Percentiles rank a stretch among this genome's conserved stretches.
Evolutionary conservation across 2,329 filamentous ascomycete genomes (phyloP).

Genomic region (Ophiostoma tasmaniense): DNA sequence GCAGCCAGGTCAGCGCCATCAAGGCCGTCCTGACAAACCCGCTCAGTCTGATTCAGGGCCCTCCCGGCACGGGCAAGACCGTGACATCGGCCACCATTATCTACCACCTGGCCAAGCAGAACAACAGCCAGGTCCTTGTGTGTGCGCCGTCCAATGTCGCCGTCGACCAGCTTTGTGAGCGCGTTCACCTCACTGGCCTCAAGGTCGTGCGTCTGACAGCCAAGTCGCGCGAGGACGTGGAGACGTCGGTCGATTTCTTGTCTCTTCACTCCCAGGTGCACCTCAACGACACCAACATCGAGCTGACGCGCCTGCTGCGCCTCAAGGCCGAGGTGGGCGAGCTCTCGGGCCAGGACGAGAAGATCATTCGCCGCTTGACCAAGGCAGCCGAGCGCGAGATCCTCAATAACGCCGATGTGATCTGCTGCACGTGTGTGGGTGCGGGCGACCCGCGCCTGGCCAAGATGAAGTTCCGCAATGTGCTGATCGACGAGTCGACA

Average conservation of each 20-base stretch:
- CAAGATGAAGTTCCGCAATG: constrained; percentile 97
- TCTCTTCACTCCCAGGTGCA: constrained; percentile 95
- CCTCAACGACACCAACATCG: constrained; percentile 92
- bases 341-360: constrained; percentile 90
- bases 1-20: constrained; percentile 91
- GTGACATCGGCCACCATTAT: constrained; percentile 98
- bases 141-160: constrained; percentile 98
- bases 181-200: constrained; percentile 85
- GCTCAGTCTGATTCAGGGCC: constrained; percentile 90
- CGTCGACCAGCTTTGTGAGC: constrained; percentile 95
- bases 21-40: constrained; percentile 92
- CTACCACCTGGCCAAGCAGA: constrained; percentile 93
- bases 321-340: constrained; percentile 89
- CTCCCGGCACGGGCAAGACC: constrained; percentile 94
- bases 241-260: constrained; percentile 93
- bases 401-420: constrained; percentile 88
- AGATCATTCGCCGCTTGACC: constrained; percentile 95
- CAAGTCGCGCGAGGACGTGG: constrained; percentile 96
- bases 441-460: constrained; percentile 89
- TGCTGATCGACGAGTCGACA: constrained; percentile 95
- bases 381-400: constrained; percentile 93
- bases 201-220: constrained; percentile 98
- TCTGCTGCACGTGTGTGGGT: constrained; percentile 97
- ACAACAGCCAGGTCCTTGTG: constrained; percentile 86
- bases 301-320: constrained; percentile 84